These are phyloP conservation scores for Ustilago xerochloae DNA, from an alignment of 1,284 basidiomycete species.

Conservation along the genomic window DNA sequence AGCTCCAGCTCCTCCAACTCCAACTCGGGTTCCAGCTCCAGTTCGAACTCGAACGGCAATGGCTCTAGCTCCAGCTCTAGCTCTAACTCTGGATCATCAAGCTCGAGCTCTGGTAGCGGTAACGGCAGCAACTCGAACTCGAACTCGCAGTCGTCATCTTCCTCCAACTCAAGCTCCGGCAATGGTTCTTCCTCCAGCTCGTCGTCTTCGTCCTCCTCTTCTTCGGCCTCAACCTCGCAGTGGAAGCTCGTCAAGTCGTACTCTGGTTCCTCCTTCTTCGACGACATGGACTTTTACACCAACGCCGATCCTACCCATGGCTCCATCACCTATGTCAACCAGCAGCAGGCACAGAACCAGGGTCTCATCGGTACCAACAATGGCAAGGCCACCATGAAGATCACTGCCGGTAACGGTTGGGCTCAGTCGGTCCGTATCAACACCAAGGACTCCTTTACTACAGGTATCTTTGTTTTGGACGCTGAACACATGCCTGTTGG, in stretches of 20 bases:
- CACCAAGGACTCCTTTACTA: slow-evolving; percentile 53
- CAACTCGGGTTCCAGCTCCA: slow-evolving; percentile 3
- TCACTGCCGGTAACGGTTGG: slow-evolving; percentile 34
- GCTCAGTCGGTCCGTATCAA: slow-evolving; percentile 52
- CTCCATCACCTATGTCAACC: slow-evolving; percentile 47
- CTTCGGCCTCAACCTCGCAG: slow-evolving; percentile 19
- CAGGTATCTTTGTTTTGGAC: slow-evolving; percentile 56
- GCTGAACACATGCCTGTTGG: slow-evolving; percentile 58
- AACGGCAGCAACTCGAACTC: slow-evolving; percentile 11
- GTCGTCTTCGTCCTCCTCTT: slow-evolving; percentile 23
- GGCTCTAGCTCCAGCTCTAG: slow-evolving; percentile 10
- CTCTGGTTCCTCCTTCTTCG: slow-evolving; percentile 46
- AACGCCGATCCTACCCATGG: slow-evolving; percentile 51
- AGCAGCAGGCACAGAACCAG: slow-evolving; percentile 16
- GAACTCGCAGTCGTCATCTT: slow-evolving; percentile 19
- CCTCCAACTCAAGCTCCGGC: slow-evolving; percentile 14
- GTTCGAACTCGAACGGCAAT: slow-evolving; percentile 1
- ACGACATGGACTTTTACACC: slow-evolving; percentile 57
- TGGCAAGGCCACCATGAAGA: slow-evolving; percentile 46
- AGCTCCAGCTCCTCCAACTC: too few relatives aligned
- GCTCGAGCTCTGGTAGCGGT: slow-evolving; percentile 4
- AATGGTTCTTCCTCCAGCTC: slow-evolving; percentile 11
- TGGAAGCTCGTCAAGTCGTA: slow-evolving; percentile 53
- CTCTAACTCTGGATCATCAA: slow-evolving; percentile 14
- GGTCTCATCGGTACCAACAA: slow-evolving; percentile 46